Conservation (phyloP, 192 early-diverging fungal genomes). For the Gryganskiella cystojenkinii region DNA sequence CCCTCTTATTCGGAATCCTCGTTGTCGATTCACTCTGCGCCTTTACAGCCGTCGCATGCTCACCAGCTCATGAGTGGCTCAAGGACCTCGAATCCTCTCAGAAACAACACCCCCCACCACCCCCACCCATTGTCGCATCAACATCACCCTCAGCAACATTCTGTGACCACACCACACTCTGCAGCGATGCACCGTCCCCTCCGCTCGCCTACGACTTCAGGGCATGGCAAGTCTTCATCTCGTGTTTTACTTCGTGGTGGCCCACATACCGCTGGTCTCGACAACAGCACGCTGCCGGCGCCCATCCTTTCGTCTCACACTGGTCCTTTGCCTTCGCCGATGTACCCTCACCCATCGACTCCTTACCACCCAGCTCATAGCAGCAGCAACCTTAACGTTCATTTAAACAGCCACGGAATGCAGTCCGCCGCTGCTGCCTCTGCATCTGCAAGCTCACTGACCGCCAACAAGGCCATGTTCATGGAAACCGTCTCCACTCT, state of each 20-base stretch:
- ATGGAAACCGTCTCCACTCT: slow-evolving; percentile 61
- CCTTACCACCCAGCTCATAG: slow-evolving; percentile 38
- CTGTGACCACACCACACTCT: not conserved
- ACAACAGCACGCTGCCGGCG: slow-evolving; percentile 35
- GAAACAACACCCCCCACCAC: slow-evolving; percentile 28
- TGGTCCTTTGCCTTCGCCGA: slow-evolving; percentile 55
- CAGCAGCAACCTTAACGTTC: slow-evolving; percentile 1
- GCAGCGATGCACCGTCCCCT: slow-evolving; percentile 36
- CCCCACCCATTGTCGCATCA: slow-evolving; percentile 42
- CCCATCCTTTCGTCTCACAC: slow-evolving; percentile 51
- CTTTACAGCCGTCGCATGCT: slow-evolving; percentile 55
- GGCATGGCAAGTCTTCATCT: slow-evolving; percentile 27
- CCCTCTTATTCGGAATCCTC: slow-evolving; percentile 61
- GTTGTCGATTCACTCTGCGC: slow-evolving; percentile 58
- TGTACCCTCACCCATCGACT: slow-evolving; percentile 59
- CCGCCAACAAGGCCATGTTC: slow-evolving; percentile 51
- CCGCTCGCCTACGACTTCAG: slow-evolving; percentile 33
- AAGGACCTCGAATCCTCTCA: slow-evolving; percentile 35
- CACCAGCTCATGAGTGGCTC: slow-evolving; percentile 48
- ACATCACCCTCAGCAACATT: slow-evolving; percentile 1
- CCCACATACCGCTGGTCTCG: slow-evolving; percentile 31
- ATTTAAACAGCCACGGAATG: not conserved
- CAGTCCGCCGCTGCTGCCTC: slow-evolving; percentile 6
- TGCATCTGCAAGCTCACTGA: not conserved
- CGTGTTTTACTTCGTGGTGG: slow-evolving; percentile 29